These are phyloP conservation scores for Chlamydomonas sp. DNA, from an alignment of 139 green algal genomes.

Conservation along the genomic window DNA sequence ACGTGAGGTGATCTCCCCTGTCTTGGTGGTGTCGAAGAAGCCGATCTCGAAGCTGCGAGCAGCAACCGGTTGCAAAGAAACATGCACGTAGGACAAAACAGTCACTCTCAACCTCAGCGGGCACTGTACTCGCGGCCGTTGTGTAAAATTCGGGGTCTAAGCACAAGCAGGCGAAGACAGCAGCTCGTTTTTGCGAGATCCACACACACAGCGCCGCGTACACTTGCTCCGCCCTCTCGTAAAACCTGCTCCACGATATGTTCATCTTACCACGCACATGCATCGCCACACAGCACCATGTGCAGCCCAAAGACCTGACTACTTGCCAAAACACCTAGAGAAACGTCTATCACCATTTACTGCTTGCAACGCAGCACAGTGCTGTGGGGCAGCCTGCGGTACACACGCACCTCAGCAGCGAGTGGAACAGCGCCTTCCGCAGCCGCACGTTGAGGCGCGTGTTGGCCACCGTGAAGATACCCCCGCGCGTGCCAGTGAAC, in stretches of 20 bases:
- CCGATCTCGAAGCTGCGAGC: slow-evolving; percentile 62
- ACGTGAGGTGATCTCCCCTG: slow-evolving; percentile 71
- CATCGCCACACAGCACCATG: too few species aligned
- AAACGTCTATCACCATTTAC: neutral
- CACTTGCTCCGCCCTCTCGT: too few species aligned
- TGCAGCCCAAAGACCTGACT: too few species aligned
- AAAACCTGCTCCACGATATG: too few species aligned
- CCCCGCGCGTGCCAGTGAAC: slow-evolving; percentile 77
- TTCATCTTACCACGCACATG: too few species aligned
- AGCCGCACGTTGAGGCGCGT: slow-evolving; percentile 69
- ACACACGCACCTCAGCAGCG: slow-evolving; percentile 56
- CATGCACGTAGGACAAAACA: neutral
- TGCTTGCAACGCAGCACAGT: neutral
- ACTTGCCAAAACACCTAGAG: too few species aligned
- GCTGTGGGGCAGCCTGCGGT: neutral
- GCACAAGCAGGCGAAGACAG: too few species aligned
- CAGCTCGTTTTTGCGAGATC: too few species aligned
- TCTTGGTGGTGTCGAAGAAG: slow-evolving; percentile 84
- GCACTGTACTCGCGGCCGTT: neutral
- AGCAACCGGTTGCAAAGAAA: neutral
- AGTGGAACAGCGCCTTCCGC: slow-evolving; percentile 62
- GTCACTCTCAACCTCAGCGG: neutral
- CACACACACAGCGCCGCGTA: too few species aligned
- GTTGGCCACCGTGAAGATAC: slow-evolving; percentile 77
- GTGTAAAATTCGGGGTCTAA: neutral